Conservation (phyloP, 768 basidiomycete species). For the Lactarius trivialis region DNA sequence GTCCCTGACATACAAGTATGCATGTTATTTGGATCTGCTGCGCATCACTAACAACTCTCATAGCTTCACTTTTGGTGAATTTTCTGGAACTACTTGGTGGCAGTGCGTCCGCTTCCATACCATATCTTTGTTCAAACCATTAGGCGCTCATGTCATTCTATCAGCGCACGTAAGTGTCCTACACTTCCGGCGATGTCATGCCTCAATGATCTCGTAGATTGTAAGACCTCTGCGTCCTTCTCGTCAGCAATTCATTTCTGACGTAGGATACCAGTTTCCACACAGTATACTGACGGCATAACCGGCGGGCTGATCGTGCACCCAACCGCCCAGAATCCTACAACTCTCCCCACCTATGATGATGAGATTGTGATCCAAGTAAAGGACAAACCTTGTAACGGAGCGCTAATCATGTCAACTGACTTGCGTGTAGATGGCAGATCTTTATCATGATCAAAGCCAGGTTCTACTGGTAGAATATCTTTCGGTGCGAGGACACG, state of each 20-base stretch:
- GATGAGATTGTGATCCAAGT: constrained; percentile 31
- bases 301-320: constrained; percentile 44
- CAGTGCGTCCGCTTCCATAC: constrained; percentile 30
- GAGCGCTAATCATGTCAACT: not conserved
- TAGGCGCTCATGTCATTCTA: not conserved
- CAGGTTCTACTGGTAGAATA: constrained; percentile 24
- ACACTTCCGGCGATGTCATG: not conserved
- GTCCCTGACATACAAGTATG: constrained; percentile 35
- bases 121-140: no score
- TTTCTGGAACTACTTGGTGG: constrained; percentile 45
- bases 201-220: constrained; percentile 13
- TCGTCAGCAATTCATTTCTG: not conserved
- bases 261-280: constrained; percentile 20
- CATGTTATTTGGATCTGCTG: not conserved
- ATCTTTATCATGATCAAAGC: constrained; percentile 30
- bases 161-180: constrained; percentile 27
- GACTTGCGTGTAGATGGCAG: constrained; percentile 32
- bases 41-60: not conserved
- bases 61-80: constrained; percentile 38
- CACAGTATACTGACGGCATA: constrained; percentile 43
- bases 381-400: not conserved
- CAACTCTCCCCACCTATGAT: constrained; percentile 34
- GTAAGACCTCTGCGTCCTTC: constrained; percentile 15
- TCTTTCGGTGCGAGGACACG: constrained; percentile 24
- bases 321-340: constrained; percentile 31